Evolutionary conservation across 139 green algal genomes (phyloP).

Genomic region (Nannochloris sp.): DNA sequence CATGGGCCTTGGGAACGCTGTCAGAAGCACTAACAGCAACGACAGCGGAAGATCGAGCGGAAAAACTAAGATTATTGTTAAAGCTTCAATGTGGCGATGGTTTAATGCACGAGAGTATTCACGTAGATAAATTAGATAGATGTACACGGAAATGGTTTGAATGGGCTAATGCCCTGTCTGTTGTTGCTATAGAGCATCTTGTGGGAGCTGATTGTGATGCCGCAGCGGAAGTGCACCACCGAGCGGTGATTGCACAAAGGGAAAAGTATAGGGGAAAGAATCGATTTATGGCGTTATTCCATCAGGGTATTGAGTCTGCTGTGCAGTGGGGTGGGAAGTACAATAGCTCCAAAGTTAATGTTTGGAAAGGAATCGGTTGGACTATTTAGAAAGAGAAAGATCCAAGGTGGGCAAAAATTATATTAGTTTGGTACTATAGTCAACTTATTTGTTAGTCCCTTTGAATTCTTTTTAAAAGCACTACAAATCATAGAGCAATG

Average conservation of each 20-base stretch:
- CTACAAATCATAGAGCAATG: too few relatives aligned
- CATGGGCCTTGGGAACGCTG: constrained; percentile 42
- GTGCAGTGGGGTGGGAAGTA: too few relatives aligned
- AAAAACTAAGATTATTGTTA: constrained; percentile 27
- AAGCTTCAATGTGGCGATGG: constrained; percentile 37
- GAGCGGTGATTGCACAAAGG: background rate
- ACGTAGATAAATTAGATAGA: background rate
- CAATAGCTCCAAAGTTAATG: too few relatives aligned
- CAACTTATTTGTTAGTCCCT: too few relatives aligned
- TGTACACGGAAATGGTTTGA: constrained; percentile 34
- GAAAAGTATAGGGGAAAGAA: too few relatives aligned
- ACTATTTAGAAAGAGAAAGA: too few relatives aligned
- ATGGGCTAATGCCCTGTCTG: constrained; percentile 49
- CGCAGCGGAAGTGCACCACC: constrained; percentile 1
- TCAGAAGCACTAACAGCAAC: constrained; percentile 4
- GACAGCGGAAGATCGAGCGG: background rate
- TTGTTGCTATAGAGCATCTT: constrained; percentile 32
- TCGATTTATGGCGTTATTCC: too few relatives aligned
- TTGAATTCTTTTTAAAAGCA: too few relatives aligned
- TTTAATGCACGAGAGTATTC: constrained; percentile 48
- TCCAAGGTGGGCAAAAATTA: too few relatives aligned
- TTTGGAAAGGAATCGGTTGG: too few relatives aligned
- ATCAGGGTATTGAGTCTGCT: too few relatives aligned
- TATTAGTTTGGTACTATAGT: too few relatives aligned
- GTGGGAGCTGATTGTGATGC: constrained; percentile 38